Percentiles rank a stretch among this genome's conserved stretches.
phyloP scores from a whole-genome alignment of 345 rosid genomes.

The Sisymbrium irio region DNA sequence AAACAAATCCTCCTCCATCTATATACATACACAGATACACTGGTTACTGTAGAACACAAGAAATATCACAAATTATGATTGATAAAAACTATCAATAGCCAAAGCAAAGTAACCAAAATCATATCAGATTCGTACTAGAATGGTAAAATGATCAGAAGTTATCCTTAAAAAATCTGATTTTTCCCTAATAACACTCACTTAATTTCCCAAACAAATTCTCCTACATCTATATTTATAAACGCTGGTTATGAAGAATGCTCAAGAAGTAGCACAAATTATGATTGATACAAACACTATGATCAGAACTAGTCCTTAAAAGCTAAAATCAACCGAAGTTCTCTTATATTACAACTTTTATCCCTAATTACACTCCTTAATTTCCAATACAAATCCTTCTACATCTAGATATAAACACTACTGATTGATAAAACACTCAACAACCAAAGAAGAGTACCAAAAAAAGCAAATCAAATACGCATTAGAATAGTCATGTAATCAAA shows the following conservation, averaged over 20 bases:
- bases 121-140: background rate
- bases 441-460: background rate
- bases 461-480: background rate
- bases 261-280: too few relatives aligned
- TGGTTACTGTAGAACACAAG: background rate
- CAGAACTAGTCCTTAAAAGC: too few relatives aligned
- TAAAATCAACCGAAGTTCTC: too few relatives aligned
- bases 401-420: constrained; percentile 15
- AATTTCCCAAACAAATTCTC: too few relatives aligned
- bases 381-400: background rate
- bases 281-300: too few relatives aligned
- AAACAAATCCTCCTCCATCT: background rate
- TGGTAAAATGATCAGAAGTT: background rate
- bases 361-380: background rate
- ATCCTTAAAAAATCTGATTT: background rate
- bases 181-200: too few relatives aligned
- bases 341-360: too few relatives aligned
- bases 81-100: background rate
- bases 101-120: background rate
- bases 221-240: too few relatives aligned
- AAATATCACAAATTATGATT: constrained; percentile 53
- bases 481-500: background rate
- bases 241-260: too few relatives aligned
- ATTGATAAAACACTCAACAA: background rate
- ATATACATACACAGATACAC: background rate